Evolutionary conservation across 371 early-diverging fungal species (phyloP).

Genomic region (Mortierella sp.): DNA sequence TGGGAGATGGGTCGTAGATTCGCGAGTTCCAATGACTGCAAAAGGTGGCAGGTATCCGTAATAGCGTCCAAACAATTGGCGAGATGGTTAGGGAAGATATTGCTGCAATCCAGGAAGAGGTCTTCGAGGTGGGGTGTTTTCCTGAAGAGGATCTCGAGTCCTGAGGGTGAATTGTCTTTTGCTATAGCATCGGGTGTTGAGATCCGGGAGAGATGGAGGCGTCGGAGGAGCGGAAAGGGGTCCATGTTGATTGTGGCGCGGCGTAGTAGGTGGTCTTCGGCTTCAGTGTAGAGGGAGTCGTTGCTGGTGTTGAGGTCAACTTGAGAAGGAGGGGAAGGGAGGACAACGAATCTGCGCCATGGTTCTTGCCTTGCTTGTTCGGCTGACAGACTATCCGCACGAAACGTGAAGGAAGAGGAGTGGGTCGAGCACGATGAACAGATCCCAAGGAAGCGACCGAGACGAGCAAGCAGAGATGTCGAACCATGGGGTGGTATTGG

Average conservation of each 20-base stretch:
- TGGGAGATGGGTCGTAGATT: neutral
- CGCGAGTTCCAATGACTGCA: conserved; percentile 12
- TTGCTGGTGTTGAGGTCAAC: neutral
- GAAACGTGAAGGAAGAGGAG: neutral
- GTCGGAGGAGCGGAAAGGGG: conserved; percentile 15
- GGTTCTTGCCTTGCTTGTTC: conserved; percentile 10
- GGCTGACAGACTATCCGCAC: neutral
- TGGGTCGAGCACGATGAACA: neutral
- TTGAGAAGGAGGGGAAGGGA: too few relatives aligned
- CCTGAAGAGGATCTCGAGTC: conserved; percentile 19
- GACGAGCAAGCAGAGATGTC: neutral
- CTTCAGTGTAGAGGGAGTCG: neutral
- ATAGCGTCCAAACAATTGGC: conserved; percentile 27
- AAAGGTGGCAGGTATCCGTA: conserved; percentile 12
- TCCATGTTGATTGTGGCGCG: neutral
- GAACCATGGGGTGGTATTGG: neutral
- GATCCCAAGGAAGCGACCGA: neutral
- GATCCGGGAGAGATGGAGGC: neutral
- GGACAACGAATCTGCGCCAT: conserved; percentile 28
- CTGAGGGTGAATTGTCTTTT: neutral
- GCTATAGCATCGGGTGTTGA: neutral
- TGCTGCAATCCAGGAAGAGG: conserved; percentile 1
- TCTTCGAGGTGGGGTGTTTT: conserved; percentile 24
- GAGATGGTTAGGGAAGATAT: neutral
- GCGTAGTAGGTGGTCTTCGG: neutral